phyloP scores from a whole-genome alignment of 1,284 basidiomycete species.

The Erythrobasidium hasegawianum region DNA sequence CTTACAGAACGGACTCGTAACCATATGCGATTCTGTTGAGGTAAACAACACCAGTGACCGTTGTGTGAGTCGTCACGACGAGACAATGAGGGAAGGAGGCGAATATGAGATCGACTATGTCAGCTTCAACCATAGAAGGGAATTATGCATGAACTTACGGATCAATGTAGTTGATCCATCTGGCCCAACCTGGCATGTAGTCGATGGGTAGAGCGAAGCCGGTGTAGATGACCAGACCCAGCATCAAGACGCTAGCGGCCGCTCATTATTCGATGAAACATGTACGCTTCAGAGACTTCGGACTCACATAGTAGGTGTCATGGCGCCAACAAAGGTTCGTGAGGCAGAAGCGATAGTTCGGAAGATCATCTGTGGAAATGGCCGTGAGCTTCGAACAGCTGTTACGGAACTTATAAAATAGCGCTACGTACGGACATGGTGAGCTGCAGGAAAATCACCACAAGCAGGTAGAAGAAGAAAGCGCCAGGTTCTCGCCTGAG shows the following conservation, averaged over 20 bases:
- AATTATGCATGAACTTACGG: too few relatives aligned
- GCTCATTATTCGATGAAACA: too few relatives aligned
- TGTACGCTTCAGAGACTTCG: too few relatives aligned
- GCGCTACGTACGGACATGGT: constrained; percentile 50
- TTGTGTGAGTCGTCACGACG: too few relatives aligned
- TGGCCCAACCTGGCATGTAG: constrained; percentile 50
- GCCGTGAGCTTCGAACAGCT: constrained; percentile 38
- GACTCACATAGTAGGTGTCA: constrained; percentile 51
- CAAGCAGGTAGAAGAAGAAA: constrained; percentile 56
- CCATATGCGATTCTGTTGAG: constrained; percentile 45
- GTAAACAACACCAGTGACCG: too few relatives aligned
- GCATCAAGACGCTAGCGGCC: constrained; percentile 29
- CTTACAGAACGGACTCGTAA: constrained; percentile 52
- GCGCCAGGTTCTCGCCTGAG: constrained; percentile 55
- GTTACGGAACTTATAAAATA: too few relatives aligned
- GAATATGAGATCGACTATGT: too few relatives aligned
- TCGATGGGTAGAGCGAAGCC: constrained; percentile 52
- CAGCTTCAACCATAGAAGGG: too few relatives aligned
- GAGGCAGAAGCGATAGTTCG: constrained; percentile 53
- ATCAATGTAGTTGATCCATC: constrained; percentile 56
- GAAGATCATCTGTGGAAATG: constrained; percentile 50
- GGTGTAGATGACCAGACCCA: constrained; percentile 53
- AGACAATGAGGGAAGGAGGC: too few relatives aligned
- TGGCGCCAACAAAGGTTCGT: constrained; percentile 51
- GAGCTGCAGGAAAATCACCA: constrained; percentile 49